Base-by-base conservation (phyloP, 2,329 filamentous ascomycete species). In the Penicillium sp. region DNA sequence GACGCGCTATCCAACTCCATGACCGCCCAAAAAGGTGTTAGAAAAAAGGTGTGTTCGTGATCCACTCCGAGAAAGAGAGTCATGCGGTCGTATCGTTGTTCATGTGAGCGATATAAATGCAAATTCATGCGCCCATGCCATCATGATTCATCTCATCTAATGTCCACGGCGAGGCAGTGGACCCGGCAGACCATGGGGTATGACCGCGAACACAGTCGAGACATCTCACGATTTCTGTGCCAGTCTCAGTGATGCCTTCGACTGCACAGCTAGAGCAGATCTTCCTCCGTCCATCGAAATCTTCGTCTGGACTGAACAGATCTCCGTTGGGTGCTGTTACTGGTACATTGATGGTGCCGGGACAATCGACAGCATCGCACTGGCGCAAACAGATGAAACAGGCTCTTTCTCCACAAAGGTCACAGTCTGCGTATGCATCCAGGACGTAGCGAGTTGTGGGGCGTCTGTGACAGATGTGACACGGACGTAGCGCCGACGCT, bases 381-480 rank as follows among this genome's bases (percentile, higher is more conserved):
- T 72, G 66, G 15, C 73, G 66, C 41, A 76, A 59, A 60, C 72
- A 76, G 34, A 76, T 73, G 52, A 73, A 75, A 47, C 73, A 76
- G 33, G 71, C 67, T 34, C 72, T 64, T 39, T 70, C 54, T 8
- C 62, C 62, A 47, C 73, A 76, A 12, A 74, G 49, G 47, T 73
- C 69, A 52, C 72, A 76, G 52, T 75, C 70, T 15, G 71, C 68
- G 52, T 75, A 75, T 3, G 71, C 72, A 46, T 75, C 71, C 1
- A 76, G 60, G 21, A 72, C 62, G 44, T 70, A 66, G 16, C 66
- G 66, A 2, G 72, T 76, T 8, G 71, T 73, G 9, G 73, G 72
- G 42, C 67, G 68, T 42, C 73, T 65, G 50, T 75, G 69, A 46
- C 73, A 76, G 50, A 75, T 72, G 47, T 76, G 72, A 24, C 72